Conservation (phyloP, 2,329 filamentous ascomycete species). For the Phialophora verrucosa region DNA sequence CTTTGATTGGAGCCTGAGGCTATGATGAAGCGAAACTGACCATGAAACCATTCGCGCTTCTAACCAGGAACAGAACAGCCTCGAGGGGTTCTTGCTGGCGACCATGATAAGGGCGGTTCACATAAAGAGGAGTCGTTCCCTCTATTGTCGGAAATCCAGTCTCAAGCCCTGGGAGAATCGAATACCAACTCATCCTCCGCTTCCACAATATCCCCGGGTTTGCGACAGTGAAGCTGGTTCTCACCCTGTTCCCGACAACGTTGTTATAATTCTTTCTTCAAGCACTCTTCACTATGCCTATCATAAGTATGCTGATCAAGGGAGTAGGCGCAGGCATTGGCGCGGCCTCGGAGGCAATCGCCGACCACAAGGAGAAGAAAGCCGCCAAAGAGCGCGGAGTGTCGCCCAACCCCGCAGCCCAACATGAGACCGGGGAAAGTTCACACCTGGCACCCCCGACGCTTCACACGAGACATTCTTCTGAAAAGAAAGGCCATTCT, state of each 20-base stretch:
- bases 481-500: constrained; percentile 12
- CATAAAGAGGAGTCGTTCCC: neutral
- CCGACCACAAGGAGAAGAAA: constrained; percentile 36
- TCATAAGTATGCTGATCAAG: constrained; percentile 30
- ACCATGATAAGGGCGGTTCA: neutral
- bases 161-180: neutral
- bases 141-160: neutral
- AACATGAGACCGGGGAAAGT: constrained; percentile 18
- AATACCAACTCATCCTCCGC: neutral
- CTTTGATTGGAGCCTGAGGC: constrained; percentile 2
- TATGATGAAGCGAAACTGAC: constrained; percentile 5
- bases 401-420: constrained; percentile 17
- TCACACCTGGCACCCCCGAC: neutral
- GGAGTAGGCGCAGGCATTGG: constrained; percentile 34
- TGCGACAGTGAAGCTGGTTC: neutral
- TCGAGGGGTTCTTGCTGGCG: neutral
- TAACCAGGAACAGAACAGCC: constrained; percentile 9
- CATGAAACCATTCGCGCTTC: constrained; percentile 18
- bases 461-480: neutral
- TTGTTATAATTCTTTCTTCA: neutral
- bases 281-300: constrained; percentile 16
- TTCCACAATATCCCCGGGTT: neutral
- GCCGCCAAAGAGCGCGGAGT: constrained; percentile 20
- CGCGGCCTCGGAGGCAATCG: constrained; percentile 30
- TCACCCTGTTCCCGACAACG: neutral